Evolutionary conservation across 2,329 filamentous ascomycete genomes (phyloP), one percentile per base, ranked within the genome.

Genomic region (Trichoderma cornu-damae): DNA sequence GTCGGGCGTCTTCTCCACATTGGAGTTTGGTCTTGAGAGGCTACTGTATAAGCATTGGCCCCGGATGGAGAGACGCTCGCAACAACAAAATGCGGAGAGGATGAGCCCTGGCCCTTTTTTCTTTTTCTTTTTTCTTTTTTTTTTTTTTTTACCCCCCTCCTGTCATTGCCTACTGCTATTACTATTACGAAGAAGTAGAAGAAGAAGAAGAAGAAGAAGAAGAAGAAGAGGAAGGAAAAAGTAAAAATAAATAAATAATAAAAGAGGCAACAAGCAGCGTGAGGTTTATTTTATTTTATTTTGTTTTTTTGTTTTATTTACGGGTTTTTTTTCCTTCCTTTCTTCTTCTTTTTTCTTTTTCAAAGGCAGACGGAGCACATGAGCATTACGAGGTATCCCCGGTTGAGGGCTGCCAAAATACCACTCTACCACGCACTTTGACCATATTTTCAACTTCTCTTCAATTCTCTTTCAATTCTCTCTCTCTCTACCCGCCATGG

Each of bases 401-500:
- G 14, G 11, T 44, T 24, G 1, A 14, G 40, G 4, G 40, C 22
- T n/a, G 40, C n/a, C 40, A 28, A 26, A 30, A 7, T 30, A 30
- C n/a, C 28, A 30, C 28, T 30, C 9, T 30, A 30, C 9, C 9
- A 30, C 28, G 28, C 28, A 30, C 28, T 6, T 30, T 30, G 5
- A 30, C 28, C 28, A 30, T 6, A 30, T 30, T 30, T 30, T 30
- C 28, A 35, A 35, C 14, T n/a, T 11, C 14, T 34, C 12, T 11
- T 34, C 37, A 11, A 30, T 30, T 30, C 28, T 30, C 9, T 30
- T 30, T 9, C 12, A 35, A 4, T n/a, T 11, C 14, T 34, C 12
- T 11, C 12, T 16, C 22, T n/a, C 12, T 14, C 22, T n/a, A 24
- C 44, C 42, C 62, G 65, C 51, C 60, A 88, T 90, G 87, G 81